Evolutionary conservation across 495 filamentous ascomycete species (phyloP), one percentile per base, ranked within the genome.

Genomic region (Trichocladium antarcticum): DNA sequence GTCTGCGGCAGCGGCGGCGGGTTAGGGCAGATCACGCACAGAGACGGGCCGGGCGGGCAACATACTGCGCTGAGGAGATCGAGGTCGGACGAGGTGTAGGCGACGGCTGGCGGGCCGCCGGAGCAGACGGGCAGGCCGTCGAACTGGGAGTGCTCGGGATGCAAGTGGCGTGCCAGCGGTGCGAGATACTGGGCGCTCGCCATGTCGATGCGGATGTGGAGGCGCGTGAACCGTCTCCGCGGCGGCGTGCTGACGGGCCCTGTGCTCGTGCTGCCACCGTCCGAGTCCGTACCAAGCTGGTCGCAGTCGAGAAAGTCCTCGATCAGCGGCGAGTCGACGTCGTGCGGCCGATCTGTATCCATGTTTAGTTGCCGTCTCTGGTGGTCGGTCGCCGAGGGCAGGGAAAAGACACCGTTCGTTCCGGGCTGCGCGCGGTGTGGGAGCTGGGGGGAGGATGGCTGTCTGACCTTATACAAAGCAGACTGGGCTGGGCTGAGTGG

Each of bases 11-110:
- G 35, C 29, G 37, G 21, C 9, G 24, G 44, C 34, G 37, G 24
- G 40, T 39, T 20, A 41, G 41, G 14, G 12, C 6, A 35, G 10
- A 21, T 4, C 14, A 12, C 10, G 14, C 6, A 12, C 12, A 20
- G 4, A 8, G 6, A 21, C 12, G 24, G 5, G 36, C 36, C 15
- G 45, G 12, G 20, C 36, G 11, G 37, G 20, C 11, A 32, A 62
- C 62, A 37, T 62, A 67, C 64, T 46, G 55, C 59, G 35, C 60
- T 63, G 51, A 57, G 65, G 5, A 56, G 55, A n/a, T 54, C 54
- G 5, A 65, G 42, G 10, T 65, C 62, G 3, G 58, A 50, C 11
- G 58, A 53, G 12, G 56, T 51, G 35, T 61, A 67, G 20, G 51
- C 42, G 16, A 50, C 48, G 11, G 60, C 53, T 9, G 47, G 45